Evolutionary conservation across 345 rosid genomes (phyloP).

Genomic region (Geranium brycei): DNA sequence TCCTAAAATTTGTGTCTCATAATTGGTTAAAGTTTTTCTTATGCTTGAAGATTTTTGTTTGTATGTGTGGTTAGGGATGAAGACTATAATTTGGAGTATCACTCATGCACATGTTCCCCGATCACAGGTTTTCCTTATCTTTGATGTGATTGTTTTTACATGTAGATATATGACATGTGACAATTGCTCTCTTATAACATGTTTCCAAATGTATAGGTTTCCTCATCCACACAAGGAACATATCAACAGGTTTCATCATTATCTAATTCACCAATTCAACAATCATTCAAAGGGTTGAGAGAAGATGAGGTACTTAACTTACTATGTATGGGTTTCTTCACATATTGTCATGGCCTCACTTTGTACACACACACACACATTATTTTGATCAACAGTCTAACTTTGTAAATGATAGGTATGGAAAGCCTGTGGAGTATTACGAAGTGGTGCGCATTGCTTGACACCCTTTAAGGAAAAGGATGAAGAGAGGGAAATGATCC

Average conservation of each 20-base stretch:
- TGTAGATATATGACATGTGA: background rate
- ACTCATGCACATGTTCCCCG: slow-evolving; percentile 96
- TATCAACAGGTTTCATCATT: slow-evolving; percentile 45
- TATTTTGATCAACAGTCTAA: slow-evolving; percentile 1
- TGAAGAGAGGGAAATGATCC: slow-evolving; percentile 89
- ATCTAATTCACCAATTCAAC: slow-evolving; percentile 46
- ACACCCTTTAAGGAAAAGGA: slow-evolving; percentile 97
- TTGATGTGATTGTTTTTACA: background rate
- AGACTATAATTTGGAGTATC: slow-evolving; percentile 93
- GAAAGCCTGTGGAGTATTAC: slow-evolving; percentile 94
- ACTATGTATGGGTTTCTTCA: slow-evolving; percentile 18
- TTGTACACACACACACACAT: slow-evolving; percentile 1
- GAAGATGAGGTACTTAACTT: slow-evolving; percentile 76
- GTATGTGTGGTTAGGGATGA: slow-evolving; percentile 60
- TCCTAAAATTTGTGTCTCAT: background rate
- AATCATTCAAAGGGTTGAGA: slow-evolving; percentile 85
- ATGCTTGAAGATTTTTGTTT: slow-evolving; percentile 7
- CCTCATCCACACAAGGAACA: slow-evolving; percentile 44
- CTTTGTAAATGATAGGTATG: slow-evolving; percentile 46
- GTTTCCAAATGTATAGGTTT: slow-evolving; percentile 30
- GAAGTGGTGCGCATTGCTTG: slow-evolving; percentile 94
- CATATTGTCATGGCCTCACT: slow-evolving; percentile 16
- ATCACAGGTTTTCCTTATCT: slow-evolving; percentile 51
- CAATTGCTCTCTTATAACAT: slow-evolving; percentile 10
- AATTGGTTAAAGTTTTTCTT: slow-evolving; percentile 1